Conservation (phyloP, 116 monocot species). For the Phalaenopsis hybrid region DNA sequence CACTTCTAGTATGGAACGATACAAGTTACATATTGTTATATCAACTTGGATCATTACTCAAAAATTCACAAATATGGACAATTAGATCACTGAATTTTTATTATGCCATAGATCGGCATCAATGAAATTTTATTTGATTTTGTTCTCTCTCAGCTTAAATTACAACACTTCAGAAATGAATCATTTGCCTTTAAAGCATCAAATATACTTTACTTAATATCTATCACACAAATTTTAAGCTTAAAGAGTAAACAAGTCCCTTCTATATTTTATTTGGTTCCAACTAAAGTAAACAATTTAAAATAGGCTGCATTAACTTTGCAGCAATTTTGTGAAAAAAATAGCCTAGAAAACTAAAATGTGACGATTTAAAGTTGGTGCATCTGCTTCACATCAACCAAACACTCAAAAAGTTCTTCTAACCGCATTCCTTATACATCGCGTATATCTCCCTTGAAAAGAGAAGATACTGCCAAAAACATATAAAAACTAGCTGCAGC, state of each 20-base stretch:
- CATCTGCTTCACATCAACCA: neutral
- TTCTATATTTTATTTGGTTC: neutral
- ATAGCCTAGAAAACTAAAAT: neutral
- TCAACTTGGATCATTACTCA: neutral
- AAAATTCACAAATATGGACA: neutral
- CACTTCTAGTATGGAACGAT: no score
- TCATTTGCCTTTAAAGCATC: neutral
- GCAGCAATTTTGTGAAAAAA: neutral
- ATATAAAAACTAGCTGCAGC: conserved; percentile 1
- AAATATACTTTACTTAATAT: neutral
- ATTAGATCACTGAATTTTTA: neutral
- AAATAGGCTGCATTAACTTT: neutral
- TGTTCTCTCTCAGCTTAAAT: neutral
- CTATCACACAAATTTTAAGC: neutral
- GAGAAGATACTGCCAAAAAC: neutral
- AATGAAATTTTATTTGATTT: neutral
- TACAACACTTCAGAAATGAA: neutral
- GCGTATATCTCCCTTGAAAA: neutral
- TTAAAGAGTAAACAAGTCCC: neutral
- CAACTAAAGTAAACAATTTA: neutral
- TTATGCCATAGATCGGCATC: neutral
- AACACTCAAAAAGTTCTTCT: neutral
- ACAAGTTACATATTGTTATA: no score
- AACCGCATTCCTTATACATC: neutral
- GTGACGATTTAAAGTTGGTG: neutral